These are phyloP conservation scores for Platanthera zijinensis DNA, from an alignment of 106 monocot species.

Conservation along the genomic window DNA sequence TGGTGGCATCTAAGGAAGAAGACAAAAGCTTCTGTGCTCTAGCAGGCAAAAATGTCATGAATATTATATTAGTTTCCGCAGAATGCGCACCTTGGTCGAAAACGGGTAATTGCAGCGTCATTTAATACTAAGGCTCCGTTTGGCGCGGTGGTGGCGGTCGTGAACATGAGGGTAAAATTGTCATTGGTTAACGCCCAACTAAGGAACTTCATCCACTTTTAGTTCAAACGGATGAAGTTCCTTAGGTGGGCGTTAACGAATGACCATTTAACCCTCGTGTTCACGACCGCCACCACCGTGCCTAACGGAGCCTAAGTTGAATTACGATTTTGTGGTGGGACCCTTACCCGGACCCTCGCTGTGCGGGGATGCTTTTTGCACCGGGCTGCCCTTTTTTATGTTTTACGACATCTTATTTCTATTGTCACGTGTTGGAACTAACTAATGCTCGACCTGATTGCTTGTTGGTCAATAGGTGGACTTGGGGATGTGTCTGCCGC, in stretches of 20 bases:
- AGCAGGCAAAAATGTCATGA: conserved; percentile 63
- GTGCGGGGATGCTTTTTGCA: too few relatives aligned
- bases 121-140: background rate
- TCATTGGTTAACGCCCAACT: too few relatives aligned
- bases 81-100: conserved; percentile 95
- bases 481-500: conserved; percentile 88
- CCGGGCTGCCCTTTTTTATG: background rate
- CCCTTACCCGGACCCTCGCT: too few relatives aligned
- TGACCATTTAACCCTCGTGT: too few relatives aligned
- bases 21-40: conserved; percentile 26
- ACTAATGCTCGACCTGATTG: background rate
- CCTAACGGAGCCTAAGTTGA: too few relatives aligned
- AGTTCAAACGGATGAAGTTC: too few relatives aligned
- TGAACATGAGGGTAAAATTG: too few relatives aligned
- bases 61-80: conserved; percentile 63
- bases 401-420: background rate
- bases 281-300: too few relatives aligned
- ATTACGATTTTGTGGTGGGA: background rate
- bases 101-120: conserved; percentile 43
- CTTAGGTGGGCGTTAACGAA: too few relatives aligned
- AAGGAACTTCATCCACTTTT: too few relatives aligned
- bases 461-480: conserved; percentile 38
- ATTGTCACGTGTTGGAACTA: background rate
- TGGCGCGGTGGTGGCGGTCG: too few relatives aligned
- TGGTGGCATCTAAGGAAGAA: conserved; percentile 19